A percentile compares a stretch with the other conserved stretches of the same genome.
phyloP scores from a whole-genome alignment of 345 rosid species.

The Rhizophora mangle region DNA sequence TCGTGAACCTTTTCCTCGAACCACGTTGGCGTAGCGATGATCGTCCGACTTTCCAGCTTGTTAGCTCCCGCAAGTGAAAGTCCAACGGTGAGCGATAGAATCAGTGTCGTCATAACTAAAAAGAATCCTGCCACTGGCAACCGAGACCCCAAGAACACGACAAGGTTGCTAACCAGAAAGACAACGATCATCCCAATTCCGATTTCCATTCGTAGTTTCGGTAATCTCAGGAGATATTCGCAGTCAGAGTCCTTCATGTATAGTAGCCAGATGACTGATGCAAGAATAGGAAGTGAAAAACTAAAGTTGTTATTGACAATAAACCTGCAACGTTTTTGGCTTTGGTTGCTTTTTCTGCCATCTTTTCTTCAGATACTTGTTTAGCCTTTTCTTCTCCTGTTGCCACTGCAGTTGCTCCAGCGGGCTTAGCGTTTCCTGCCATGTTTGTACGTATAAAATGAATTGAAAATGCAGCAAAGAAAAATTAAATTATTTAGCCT shows the following conservation, averaged over 20 bases:
- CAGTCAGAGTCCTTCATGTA: conserved; percentile 76
- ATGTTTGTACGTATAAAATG: neutral
- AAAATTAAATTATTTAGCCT: neutral
- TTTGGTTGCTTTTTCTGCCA: conserved; percentile 5
- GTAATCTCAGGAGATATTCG: conserved; percentile 55
- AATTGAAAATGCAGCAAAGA: neutral
- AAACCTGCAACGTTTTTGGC: conserved; percentile 36
- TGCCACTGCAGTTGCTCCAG: neutral
- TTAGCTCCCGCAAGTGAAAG: conserved; percentile 56
- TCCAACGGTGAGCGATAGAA: conserved; percentile 54
- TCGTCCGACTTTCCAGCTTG: conserved; percentile 42
- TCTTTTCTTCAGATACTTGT: neutral
- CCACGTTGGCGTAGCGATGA: conserved; percentile 60
- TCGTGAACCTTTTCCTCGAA: conserved; percentile 43
- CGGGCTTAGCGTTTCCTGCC: neutral
- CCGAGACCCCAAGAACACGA: conserved; percentile 37
- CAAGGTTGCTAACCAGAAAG: conserved; percentile 43
- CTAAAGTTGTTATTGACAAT: conserved; percentile 35
- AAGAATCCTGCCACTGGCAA: conserved; percentile 51
- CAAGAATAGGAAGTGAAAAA: conserved; percentile 65
- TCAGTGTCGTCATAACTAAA: conserved; percentile 45
- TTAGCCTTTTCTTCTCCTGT: neutral
- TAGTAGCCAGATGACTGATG: conserved; percentile 52
- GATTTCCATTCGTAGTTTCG: conserved; percentile 46
- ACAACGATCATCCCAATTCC: conserved; percentile 46